Evolutionary conservation across 1,284 basidiomycete genomes (phyloP).

Genomic region (Hymenochaete sp.): DNA sequence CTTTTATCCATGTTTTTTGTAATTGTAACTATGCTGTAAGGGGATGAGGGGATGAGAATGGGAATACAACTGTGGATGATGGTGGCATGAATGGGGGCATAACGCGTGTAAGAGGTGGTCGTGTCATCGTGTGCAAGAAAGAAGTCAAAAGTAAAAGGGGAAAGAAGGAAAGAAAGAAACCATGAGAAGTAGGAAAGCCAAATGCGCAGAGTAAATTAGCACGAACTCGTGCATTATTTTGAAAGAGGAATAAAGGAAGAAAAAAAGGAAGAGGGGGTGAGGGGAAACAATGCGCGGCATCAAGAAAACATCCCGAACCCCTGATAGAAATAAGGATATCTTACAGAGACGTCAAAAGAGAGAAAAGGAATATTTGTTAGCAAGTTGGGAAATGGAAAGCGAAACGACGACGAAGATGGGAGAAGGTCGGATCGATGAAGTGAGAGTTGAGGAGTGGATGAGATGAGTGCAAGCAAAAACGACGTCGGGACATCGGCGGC

Average conservation of each 20-base stretch:
- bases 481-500: constrained; percentile 1
- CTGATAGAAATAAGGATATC: constrained; percentile 11
- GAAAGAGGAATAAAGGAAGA: background rate
- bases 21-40: too few species aligned
- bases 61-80: too few species aligned
- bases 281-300: background rate
- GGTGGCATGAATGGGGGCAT: too few species aligned
- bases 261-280: background rate
- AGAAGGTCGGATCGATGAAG: background rate
- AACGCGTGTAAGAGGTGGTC: too few species aligned
- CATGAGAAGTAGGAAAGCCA: background rate
- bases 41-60: too few species aligned
- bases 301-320: too few species aligned
- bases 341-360: constrained; percentile 10
- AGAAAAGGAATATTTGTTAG: background rate
- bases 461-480: background rate
- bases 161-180: background rate
- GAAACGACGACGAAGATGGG: background rate
- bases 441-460: background rate
- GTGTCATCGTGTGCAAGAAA: background rate
- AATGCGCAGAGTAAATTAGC: background rate
- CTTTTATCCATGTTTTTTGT: too few species aligned
- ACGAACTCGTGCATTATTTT: background rate
- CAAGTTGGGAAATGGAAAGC: background rate
- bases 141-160: background rate